A percentile compares a stretch with the other conserved stretches of the same genome.
These are phyloP conservation scores for Coemansia brasiliensis DNA, from an alignment of 192 early-diverging fungal genomes.

Conservation along the genomic window DNA sequence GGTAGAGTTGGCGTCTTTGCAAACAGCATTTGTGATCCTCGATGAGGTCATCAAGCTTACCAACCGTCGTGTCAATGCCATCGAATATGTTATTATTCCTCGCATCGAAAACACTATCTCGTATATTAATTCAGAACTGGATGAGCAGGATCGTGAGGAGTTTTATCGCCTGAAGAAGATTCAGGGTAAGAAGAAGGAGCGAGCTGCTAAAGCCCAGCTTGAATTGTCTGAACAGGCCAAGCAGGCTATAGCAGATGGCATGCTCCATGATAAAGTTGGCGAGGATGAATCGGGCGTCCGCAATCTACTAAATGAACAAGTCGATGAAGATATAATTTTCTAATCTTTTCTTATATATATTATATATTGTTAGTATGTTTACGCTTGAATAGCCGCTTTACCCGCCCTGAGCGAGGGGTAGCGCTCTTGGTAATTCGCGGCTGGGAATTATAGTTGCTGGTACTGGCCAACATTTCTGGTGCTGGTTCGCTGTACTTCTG, in stretches of 20 bases:
- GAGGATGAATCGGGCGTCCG: constrained; percentile 7
- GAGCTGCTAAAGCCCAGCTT: constrained; percentile 54
- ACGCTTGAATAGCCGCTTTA: constrained; percentile 38
- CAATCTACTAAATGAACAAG: constrained; percentile 52
- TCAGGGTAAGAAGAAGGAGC: constrained; percentile 97
- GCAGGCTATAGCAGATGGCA: constrained; percentile 9
- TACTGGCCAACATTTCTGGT: not conserved
- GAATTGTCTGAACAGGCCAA: constrained; percentile 27
- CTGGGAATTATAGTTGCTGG: not conserved
- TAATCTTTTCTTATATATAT: constrained; percentile 26
- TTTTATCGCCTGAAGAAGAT: constrained; percentile 99
- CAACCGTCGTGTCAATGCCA: constrained; percentile 98
- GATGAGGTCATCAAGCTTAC: constrained; percentile 99
- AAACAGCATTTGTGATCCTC: constrained; percentile 98
- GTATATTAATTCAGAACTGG: constrained; percentile 93
- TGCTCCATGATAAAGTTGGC: not conserved
- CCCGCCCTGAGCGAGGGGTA: constrained; percentile 7
- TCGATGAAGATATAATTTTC: constrained; percentile 63
- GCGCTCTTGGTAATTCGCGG: not conserved
- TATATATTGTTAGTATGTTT: constrained; percentile 3
- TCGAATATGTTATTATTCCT: constrained; percentile 99
- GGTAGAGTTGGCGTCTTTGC: constrained; percentile 95
- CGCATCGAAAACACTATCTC: constrained; percentile 97
- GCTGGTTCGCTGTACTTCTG: not conserved
- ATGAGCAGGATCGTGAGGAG: constrained; percentile 98